These are phyloP conservation scores for Tricholomella constricta DNA, from an alignment of 768 basidiomycete species.

Conservation along the genomic window DNA sequence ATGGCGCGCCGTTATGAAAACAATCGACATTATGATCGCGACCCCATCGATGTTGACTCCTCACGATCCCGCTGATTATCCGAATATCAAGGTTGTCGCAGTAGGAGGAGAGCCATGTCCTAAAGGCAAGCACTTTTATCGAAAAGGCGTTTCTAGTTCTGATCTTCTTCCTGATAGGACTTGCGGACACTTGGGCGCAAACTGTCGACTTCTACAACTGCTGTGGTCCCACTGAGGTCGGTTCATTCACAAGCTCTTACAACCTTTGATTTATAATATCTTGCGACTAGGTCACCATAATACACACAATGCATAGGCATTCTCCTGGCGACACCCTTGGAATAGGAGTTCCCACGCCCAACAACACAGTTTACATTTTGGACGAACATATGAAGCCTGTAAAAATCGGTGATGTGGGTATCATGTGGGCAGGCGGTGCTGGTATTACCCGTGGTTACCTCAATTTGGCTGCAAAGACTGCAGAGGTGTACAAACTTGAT, in stretches of 20 bases:
- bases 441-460: slow-evolving; percentile 57
- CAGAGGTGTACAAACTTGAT: slow-evolving; percentile 49
- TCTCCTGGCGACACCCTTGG: slow-evolving; percentile 36
- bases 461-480: slow-evolving; percentile 52
- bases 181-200: slow-evolving; percentile 45
- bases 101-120: slow-evolving; percentile 56
- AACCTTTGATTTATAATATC: not conserved
- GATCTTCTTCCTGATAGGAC: slow-evolving; percentile 19
- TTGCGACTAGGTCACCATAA: slow-evolving; percentile 44
- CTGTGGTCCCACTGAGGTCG: slow-evolving; percentile 55
- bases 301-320: slow-evolving; percentile 52
- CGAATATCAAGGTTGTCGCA: slow-evolving; percentile 50
- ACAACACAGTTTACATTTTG: slow-evolving; percentile 42
- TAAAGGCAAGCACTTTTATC: slow-evolving; percentile 33
- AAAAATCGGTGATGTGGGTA: slow-evolving; percentile 36
- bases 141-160: not conserved
- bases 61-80: slow-evolving; percentile 50
- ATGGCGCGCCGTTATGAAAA: slow-evolving; percentile 49
- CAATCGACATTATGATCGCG: slow-evolving; percentile 52
- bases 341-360: slow-evolving; percentile 52
- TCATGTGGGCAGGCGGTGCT: slow-evolving; percentile 61
- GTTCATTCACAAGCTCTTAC: not conserved
- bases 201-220: slow-evolving; percentile 46
- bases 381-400: slow-evolving; percentile 39
- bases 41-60: slow-evolving; percentile 52